Conservation (phyloP, 441 rosid genomes). For the Iberis amara region DNA sequence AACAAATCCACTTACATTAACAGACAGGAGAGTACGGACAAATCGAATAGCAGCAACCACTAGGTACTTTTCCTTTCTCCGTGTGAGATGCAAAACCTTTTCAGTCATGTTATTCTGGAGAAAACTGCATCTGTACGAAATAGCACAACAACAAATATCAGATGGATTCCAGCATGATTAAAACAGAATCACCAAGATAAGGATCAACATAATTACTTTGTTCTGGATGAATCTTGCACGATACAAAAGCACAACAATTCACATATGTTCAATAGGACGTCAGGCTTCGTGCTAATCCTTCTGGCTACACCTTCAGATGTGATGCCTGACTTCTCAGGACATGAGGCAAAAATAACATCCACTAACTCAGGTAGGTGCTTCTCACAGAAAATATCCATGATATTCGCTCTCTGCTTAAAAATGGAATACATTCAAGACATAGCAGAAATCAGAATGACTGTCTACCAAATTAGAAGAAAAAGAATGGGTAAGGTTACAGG, state of each 20-base stretch:
- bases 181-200: conserved; percentile 12
- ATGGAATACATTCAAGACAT: conserved; percentile 7
- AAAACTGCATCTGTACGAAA: conserved; percentile 75
- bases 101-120: conserved; percentile 77
- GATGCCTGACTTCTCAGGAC: conserved; percentile 46
- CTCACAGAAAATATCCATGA: conserved; percentile 92
- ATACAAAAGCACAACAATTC: conserved; percentile 95
- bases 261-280: conserved; percentile 83
- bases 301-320: conserved; percentile 41
- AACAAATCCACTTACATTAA: conserved; percentile 58
- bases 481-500: conserved; percentile 17
- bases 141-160: conserved; percentile 21
- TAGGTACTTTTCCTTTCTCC: conserved; percentile 89
- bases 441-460: conserved; percentile 13
- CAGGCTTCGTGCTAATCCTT: conserved; percentile 66
- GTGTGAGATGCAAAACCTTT: conserved; percentile 78
- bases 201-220: conserved; percentile 54
- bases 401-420: conserved; percentile 69
- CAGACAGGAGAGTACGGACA: conserved; percentile 85
- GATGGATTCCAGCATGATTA: conserved; percentile 17
- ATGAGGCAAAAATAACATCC: conserved; percentile 79
- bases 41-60: conserved; percentile 95
- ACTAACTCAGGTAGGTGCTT: conserved; percentile 84
- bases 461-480: conserved; percentile 19
- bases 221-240: conserved; percentile 88